These are phyloP conservation scores for Backusella morwellensis DNA, from an alignment of 192 early-diverging fungal genomes.

Conservation along the genomic window DNA sequence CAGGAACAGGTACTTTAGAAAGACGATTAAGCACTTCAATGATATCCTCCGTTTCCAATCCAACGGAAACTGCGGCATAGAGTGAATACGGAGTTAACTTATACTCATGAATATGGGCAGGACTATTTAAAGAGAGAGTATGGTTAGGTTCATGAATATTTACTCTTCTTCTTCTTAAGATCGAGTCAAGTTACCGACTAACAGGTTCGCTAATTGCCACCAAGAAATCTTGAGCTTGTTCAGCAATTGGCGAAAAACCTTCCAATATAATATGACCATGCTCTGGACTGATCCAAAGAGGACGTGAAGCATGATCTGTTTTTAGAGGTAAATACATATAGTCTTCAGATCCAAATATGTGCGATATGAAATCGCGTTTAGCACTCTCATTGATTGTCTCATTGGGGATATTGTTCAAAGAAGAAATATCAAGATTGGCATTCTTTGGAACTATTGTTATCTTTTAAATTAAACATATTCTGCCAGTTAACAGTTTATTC, in stretches of 20 bases:
- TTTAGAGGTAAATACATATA: slow-evolving; percentile 83
- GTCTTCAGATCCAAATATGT: slow-evolving; percentile 69
- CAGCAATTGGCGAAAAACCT: slow-evolving; percentile 95
- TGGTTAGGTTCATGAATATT: not conserved
- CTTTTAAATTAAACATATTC: not conserved
- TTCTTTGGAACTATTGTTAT: slow-evolving; percentile 34
- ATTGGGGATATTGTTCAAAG: slow-evolving; percentile 5
- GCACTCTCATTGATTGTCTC: not conserved
- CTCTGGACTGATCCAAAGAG: slow-evolving; percentile 85
- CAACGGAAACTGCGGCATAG: slow-evolving; percentile 98
- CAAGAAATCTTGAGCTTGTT: slow-evolving; percentile 94
- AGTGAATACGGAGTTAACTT: slow-evolving; percentile 92
- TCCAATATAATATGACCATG: slow-evolving; percentile 89
- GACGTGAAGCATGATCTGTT: slow-evolving; percentile 82
- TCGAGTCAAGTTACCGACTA: slow-evolving; percentile 53
- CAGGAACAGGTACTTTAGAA: slow-evolving; percentile 84
- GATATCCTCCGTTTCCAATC: slow-evolving; percentile 88
- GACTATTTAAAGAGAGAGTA: slow-evolving; percentile 35
- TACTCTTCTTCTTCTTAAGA: not conserved
- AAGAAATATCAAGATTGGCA: slow-evolving; percentile 34
- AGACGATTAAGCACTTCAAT: slow-evolving; percentile 87
- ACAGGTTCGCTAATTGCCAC: slow-evolving; percentile 96
- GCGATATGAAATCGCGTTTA: slow-evolving; percentile 48
- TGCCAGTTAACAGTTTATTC: not conserved
- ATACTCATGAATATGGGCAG: slow-evolving; percentile 88